Percentiles rank a stretch among this genome's conserved stretches.
Evolutionary conservation across 192 early-diverging fungal species (phyloP).

Genomic region (Rhizophagus prolifer): DNA sequence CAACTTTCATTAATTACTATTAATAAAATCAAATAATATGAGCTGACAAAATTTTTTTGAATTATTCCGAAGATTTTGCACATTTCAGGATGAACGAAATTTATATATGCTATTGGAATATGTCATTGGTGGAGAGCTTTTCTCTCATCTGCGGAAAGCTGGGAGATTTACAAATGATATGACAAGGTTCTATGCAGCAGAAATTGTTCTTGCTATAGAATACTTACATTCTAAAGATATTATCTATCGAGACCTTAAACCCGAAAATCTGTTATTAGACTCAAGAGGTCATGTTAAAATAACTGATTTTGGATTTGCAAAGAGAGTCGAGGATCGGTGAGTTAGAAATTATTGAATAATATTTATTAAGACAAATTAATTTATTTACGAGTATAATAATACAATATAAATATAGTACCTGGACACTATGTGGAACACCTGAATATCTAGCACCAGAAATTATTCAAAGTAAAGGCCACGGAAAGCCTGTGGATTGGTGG

Average conservation of each 20-base stretch:
- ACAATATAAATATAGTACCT: constrained; percentile 63
- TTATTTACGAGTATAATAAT: background rate
- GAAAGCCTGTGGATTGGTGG: constrained; percentile 99
- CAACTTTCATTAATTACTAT: background rate
- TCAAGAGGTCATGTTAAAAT: constrained; percentile 92
- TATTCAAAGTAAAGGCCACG: constrained; percentile 95
- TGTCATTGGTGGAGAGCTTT: constrained; percentile 94
- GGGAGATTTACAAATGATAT: constrained; percentile 93
- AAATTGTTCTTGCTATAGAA: constrained; percentile 94
- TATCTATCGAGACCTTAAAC: constrained; percentile 97
- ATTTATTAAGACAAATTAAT: background rate
- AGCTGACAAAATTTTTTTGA: background rate
- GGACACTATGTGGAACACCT: constrained; percentile 97
- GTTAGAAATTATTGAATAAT: background rate
- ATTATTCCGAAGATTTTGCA: constrained; percentile 67
- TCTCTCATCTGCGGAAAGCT: constrained; percentile 90
- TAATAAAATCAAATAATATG: background rate
- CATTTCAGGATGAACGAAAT: constrained; percentile 92
- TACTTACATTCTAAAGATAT: constrained; percentile 92
- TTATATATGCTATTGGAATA: constrained; percentile 97
- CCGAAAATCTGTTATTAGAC: constrained; percentile 86
- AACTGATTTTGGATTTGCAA: constrained; percentile 98
- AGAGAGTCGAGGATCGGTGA: constrained; percentile 71
- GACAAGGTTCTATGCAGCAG: constrained; percentile 93
- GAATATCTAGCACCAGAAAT: constrained; percentile 98